Percentiles rank a stretch among this genome's conserved stretches.
Conservation (phyloP, 164 flowering plant species). For the Houttuynia cordata region DNA sequence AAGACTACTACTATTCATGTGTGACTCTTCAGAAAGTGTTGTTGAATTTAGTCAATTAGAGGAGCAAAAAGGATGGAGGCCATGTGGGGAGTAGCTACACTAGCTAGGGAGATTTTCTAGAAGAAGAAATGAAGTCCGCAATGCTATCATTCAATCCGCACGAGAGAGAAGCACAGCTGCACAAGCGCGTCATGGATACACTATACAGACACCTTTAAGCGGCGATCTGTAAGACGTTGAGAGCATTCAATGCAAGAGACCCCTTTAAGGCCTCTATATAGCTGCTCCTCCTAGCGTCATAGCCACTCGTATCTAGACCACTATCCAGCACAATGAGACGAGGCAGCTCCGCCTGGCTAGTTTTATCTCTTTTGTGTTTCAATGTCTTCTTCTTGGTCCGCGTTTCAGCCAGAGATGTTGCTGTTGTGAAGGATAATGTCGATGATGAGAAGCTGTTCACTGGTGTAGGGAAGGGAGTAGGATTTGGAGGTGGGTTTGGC, state of each 20-base stretch:
- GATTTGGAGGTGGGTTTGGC: slow-evolving; percentile 1
- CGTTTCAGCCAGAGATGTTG: slow-evolving; percentile 19
- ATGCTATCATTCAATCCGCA: too few species aligned
- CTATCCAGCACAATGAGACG: slow-evolving; percentile 8
- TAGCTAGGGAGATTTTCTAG: too few species aligned
- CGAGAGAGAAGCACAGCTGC: not conserved
- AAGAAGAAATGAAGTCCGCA: too few species aligned
- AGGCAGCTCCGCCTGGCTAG: slow-evolving; percentile 1
- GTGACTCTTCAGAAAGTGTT: too few species aligned
- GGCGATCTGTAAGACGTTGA: not conserved
- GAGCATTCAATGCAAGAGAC: not conserved
- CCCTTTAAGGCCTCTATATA: not conserved
- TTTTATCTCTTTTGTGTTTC: slow-evolving; percentile 25
- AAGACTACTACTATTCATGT: too few species aligned
- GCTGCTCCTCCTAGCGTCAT: not conserved
- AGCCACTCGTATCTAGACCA: not conserved
- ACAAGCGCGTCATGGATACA: not conserved
- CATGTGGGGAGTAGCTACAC: too few species aligned
- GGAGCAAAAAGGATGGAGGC: too few species aligned
- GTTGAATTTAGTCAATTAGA: too few species aligned
- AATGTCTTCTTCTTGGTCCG: slow-evolving; percentile 16
- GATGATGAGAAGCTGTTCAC: slow-evolving; percentile 20
- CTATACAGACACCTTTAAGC: not conserved
- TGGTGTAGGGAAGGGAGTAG: slow-evolving; percentile 9
- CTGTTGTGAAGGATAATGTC: slow-evolving; percentile 2